phyloP scores from a whole-genome alignment of 805 yeast genomes.

The Cyberlindnera americana region DNA sequence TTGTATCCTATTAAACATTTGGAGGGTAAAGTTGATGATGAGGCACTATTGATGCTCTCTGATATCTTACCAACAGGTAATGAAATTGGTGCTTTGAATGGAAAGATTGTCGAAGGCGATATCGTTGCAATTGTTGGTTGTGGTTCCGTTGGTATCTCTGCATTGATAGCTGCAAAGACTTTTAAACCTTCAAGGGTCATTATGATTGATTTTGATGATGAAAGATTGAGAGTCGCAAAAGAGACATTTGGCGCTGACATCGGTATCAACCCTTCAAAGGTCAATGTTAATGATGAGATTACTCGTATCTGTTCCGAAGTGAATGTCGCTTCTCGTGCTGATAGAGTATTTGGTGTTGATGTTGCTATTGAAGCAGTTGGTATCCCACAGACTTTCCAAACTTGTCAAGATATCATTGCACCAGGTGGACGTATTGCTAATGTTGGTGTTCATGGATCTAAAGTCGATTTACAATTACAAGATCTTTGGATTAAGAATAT shows the following conservation, averaged over 20 bases:
- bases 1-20: slow-evolving; percentile 32
- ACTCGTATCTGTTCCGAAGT: slow-evolving; percentile 28
- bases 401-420: slow-evolving; percentile 51
- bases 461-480: slow-evolving; percentile 40
- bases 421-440: slow-evolving; percentile 65
- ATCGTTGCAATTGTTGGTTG: slow-evolving; percentile 61
- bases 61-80: slow-evolving; percentile 67
- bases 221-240: slow-evolving; percentile 54
- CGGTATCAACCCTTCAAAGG: slow-evolving; percentile 48
- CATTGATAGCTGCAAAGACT: slow-evolving; percentile 52
- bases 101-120: slow-evolving; percentile 50
- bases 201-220: slow-evolving; percentile 56
- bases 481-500: slow-evolving; percentile 45
- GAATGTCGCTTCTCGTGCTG: slow-evolving; percentile 20
- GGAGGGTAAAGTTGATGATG: slow-evolving; percentile 37
- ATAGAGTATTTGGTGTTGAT: slow-evolving; percentile 48
- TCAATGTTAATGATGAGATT: slow-evolving; percentile 37
- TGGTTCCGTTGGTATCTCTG: slow-evolving; percentile 65
- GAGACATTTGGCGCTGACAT: slow-evolving; percentile 57
- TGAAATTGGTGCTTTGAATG: slow-evolving; percentile 59
- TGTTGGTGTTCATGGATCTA: slow-evolving; percentile 51
- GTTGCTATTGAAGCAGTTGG: slow-evolving; percentile 67
- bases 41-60: slow-evolving; percentile 55
- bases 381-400: slow-evolving; percentile 55
- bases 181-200: slow-evolving; percentile 52